Base-by-base conservation (phyloP, 2,329 filamentous ascomycete genomes). In the Plenodomus biglobosus region DNA sequence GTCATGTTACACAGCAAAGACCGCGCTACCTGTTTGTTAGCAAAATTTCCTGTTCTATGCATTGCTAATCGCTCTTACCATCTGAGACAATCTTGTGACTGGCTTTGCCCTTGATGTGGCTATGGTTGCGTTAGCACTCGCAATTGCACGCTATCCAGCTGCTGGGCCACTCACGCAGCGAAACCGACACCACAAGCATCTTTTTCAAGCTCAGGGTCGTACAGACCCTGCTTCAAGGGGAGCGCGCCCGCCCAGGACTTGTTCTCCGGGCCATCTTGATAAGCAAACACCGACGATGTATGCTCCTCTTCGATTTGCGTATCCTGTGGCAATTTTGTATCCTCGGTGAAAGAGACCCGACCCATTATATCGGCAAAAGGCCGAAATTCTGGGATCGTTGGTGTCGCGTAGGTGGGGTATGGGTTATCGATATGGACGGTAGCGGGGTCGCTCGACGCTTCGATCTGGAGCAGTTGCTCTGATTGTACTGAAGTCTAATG, bases 181-280 rank as follows among this genome's bases (percentile, higher is more conserved):
- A 99, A 99, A 73, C 94, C 94, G 69, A 99, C 94, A 88, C 94
- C 94, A 72, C 94, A 99, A 62, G 94, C 92, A 92, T 99, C 94
- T 76, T 97, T 97, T 78, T 97, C 94, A 58, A 95, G 85, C 73
- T 86, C 85, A 56, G 94, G 94, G 78, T 97, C 92, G 73, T 99
- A 99, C 42, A 99, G 85, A 81, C 92, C 94, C 85, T 97, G 92
- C 85, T 95, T 95, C 83, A 95, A 85, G 69, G 94, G 94, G 66
- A 99, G 84, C 71, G 92, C 88, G 70, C 92, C 90, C 66, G 92
- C 94, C 94, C 94, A 95, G 61, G 90, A 92, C 73, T 91, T 90
- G 78, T 91, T 90, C 73, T 91, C 86, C 52, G 85, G 77, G 47
- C 74, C 76, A 67, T 82, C 86, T 75, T 94, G 86, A 76, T 94